A percentile compares a stretch with the other conserved stretches of the same genome.
These are phyloP conservation scores for Sonneratia alba DNA, from an alignment of 345 rosid species.

Conservation along the genomic window DNA sequence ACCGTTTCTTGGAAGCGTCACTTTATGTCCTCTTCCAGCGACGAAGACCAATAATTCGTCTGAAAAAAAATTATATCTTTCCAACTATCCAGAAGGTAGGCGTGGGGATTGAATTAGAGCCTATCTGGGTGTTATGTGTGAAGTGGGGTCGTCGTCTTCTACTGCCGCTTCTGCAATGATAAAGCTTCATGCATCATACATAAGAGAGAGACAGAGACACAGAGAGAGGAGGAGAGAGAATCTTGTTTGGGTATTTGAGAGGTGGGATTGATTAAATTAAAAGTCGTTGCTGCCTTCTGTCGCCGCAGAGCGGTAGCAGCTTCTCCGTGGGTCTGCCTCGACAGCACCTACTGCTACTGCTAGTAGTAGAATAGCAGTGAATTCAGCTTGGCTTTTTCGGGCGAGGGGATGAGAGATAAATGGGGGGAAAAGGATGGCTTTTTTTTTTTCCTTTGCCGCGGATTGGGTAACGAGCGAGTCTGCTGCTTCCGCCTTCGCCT, in stretches of 20 bases:
- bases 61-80: not conserved
- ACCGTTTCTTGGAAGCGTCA: not conserved
- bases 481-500: no score
- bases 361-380: slow-evolving; percentile 4
- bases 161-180: not conserved
- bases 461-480: no score
- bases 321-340: slow-evolving; percentile 5
- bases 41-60: not conserved
- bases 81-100: not conserved
- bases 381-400: slow-evolving; percentile 19
- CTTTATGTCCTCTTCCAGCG: not conserved
- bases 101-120: not conserved
- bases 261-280: not conserved
- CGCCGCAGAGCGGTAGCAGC: not conserved
- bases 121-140: not conserved
- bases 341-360: slow-evolving; percentile 11
- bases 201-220: slow-evolving; percentile 21
- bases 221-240: slow-evolving; percentile 12
- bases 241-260: no score
- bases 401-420: not conserved
- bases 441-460: no score
- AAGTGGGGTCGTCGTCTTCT: slow-evolving; percentile 1
- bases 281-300: not conserved
- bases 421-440: no score
- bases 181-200: slow-evolving; percentile 12